A percentile compares a stretch with the other conserved stretches of the same genome.
Evolutionary conservation across 495 filamentous ascomycete genomes (phyloP).

Genomic region (Aspergillus nanangensis): DNA sequence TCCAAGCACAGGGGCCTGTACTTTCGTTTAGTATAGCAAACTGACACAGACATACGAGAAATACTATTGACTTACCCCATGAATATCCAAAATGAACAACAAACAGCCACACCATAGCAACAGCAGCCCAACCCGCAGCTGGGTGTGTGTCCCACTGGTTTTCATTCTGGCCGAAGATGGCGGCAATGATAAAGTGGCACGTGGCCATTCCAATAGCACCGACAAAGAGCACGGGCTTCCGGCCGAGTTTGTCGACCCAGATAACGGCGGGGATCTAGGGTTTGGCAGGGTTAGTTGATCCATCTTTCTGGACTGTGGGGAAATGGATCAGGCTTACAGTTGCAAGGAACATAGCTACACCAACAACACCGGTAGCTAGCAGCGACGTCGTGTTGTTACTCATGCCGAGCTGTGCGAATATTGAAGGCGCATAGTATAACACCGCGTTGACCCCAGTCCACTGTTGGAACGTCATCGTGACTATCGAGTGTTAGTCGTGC

Average conservation of each 20-base stretch:
- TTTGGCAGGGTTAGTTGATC: not conserved
- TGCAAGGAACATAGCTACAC: conserved; percentile 53
- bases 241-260: conserved; percentile 53
- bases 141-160: conserved; percentile 54
- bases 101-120: conserved; percentile 44
- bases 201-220: conserved; percentile 62
- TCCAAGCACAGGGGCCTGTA: conserved; percentile 57
- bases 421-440: conserved; percentile 63
- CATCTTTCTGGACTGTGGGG: not conserved
- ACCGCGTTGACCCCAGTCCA: conserved; percentile 56
- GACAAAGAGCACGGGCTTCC: conserved; percentile 57
- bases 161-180: conserved; percentile 59
- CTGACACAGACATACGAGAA: too few relatives aligned
- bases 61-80: conserved; percentile 52
- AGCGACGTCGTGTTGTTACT: conserved; percentile 51
- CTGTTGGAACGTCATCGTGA: conserved; percentile 4
- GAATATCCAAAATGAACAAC: conserved; percentile 72
- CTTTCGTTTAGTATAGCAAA: too few relatives aligned
- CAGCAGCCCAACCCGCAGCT: conserved; percentile 66
- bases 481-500: not conserved
- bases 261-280: conserved; percentile 6
- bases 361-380: conserved; percentile 67
- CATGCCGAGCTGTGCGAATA: conserved; percentile 62
- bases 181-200: conserved; percentile 65
- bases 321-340: not conserved